Conservation (phyloP, 306 rosid genomes). For the Quercus berberidifolia region DNA sequence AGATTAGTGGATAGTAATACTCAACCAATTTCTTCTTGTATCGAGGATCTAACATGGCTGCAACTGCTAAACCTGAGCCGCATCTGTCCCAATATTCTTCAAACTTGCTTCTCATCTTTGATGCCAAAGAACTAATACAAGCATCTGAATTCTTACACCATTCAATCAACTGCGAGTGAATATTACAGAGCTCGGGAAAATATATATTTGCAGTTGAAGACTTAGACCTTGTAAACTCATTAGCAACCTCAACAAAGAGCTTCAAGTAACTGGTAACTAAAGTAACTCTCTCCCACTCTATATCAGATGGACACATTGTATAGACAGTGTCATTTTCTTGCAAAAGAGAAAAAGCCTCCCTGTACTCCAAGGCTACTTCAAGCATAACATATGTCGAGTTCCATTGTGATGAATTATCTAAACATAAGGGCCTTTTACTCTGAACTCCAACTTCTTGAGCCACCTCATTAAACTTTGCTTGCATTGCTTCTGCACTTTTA, state of each 20-base stretch:
- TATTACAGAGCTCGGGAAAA: slow-evolving; percentile 91
- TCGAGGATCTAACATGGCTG: slow-evolving; percentile 91
- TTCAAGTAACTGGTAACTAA: slow-evolving; percentile 63
- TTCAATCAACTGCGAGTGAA: slow-evolving; percentile 77
- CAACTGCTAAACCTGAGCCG: slow-evolving; percentile 84
- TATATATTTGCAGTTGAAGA: slow-evolving; percentile 69
- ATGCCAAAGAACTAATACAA: slow-evolving; percentile 56
- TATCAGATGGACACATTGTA: slow-evolving; percentile 50
- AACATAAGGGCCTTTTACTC: slow-evolving; percentile 50
- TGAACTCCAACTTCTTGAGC: slow-evolving; percentile 65
- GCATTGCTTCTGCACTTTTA: slow-evolving; percentile 65
- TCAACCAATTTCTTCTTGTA: slow-evolving; percentile 93
- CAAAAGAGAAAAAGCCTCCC: slow-evolving; percentile 69
- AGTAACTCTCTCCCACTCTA: slow-evolving; percentile 70
- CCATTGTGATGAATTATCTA: slow-evolving; percentile 73
- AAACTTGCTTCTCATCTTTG: slow-evolving; percentile 74
- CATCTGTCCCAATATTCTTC: slow-evolving; percentile 95
- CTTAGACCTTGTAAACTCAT: slow-evolving; percentile 55
- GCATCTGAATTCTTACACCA: slow-evolving; percentile 89
- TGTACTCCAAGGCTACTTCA: slow-evolving; percentile 70
- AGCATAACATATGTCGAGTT: slow-evolving; percentile 78
- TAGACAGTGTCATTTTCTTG: slow-evolving; percentile 61
- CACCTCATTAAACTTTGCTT: slow-evolving; percentile 62
- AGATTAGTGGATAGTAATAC: slow-evolving; percentile 83
- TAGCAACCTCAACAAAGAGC: slow-evolving; percentile 65